Base-by-base conservation (phyloP, 257 asterid genomes). In the Penstemon eatonii region DNA sequence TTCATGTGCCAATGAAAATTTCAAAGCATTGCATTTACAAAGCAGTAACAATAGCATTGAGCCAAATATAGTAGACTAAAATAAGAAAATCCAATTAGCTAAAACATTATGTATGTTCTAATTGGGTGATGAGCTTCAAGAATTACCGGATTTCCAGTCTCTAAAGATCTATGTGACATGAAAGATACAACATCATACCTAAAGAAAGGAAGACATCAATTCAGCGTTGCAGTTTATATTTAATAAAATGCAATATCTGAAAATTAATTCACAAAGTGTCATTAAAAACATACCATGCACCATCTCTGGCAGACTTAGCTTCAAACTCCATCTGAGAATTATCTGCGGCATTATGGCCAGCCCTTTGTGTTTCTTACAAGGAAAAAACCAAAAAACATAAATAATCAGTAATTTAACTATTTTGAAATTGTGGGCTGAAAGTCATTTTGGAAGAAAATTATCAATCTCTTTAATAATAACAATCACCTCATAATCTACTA, bases 241-340 rank as follows among this genome's bases (percentile, higher is more conserved):
- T 41, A 37, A 58, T 7, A 4, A 15, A 25, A 25, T 25, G 33
- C 33, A 25, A 75, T 4, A n/a, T 45, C 58, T 45, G 36, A 46
- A 60, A 59, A 52, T 18, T 47, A 62, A 51, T 54, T 9, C 36
- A 74, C 47, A 12, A 45, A 44, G 54, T 42, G 69, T 9, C 49
- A 15, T 4, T 44, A 75, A 76, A 51, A 68, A 78, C 89, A 60
- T 69, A 90, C 98, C 98, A 93, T 79, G 98, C 98, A 77, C 98
- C 98, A 81, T 92, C 98, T 71, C 98, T 83, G 51, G 96, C 91
- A 72, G 96, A 92, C 76, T 87, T 87, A 43, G 97, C 98, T 89
- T 92, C 96, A 75, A 87, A 89, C 77, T 92, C 98, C 96, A 89
- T 84, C 73, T 69, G 86, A 67, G 83, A 61, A 73, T 78, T 84